Evolutionary conservation across 768 basidiomycete species (phyloP), one percentile per base, ranked within the genome.

Genomic region (Boletellus ananas): DNA sequence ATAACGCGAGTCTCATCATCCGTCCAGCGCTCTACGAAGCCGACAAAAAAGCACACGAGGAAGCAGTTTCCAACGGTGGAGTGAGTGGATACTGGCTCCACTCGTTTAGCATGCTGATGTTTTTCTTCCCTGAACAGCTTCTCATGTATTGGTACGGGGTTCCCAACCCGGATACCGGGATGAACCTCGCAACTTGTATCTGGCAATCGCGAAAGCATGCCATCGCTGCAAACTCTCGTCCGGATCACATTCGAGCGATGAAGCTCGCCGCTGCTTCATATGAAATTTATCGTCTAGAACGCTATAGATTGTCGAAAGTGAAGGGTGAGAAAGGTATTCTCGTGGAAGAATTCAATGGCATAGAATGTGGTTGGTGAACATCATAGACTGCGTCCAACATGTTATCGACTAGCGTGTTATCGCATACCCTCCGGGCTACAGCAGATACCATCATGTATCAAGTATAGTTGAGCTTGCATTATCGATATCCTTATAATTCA

Each of bases 61-160:
- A 98, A 67, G 95, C 95, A 0, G 80, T 97, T 23, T 75, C 76
- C 36, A 91, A 89, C 51, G 90, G 91, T 56, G 90, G 91, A 17
- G 87, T 91, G 64, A 64, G 84, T 73, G 41, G 17, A 21, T 38
- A 17, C 39, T 36, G 8, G 29, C 11, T 3, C 11, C 44, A 48
- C n/a, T 13, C 25, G 45, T 40, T 34, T 20, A 45, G 16, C 33
- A 17, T 17, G 44, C 36, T 57, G 44, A 63, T 33, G 9, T 7
- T 6, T n/a, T 7, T 9, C 4, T 29, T 38, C 13, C 8, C 17
- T 52, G 48, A 42, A 35, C 50, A 90, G 81, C 74, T 97, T 29
- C 79, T 96, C 45, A 74, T 94, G 64, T 97, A 97, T 67, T 97
- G 95, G 94, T 94, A 93, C 58, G 94, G 94, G 10, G 77, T 85